phyloP scores from a whole-genome alignment of 257 asterid species.

The Handroanthus guayacan region DNA sequence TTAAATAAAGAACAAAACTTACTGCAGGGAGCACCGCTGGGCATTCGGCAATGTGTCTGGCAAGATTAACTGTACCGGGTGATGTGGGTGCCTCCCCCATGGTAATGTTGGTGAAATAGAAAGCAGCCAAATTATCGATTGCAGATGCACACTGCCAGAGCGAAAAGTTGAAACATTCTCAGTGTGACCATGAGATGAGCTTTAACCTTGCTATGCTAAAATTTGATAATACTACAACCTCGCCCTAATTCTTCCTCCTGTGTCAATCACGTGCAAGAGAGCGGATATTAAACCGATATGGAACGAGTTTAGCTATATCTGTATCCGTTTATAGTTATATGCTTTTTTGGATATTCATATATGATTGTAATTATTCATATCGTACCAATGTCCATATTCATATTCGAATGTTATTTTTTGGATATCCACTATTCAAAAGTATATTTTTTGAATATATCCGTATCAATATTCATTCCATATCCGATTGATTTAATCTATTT shows the following conservation, averaged over 20 bases:
- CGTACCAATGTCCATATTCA: no score
- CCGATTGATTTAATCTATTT: no score
- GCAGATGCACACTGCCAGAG: slow-evolving; percentile 87
- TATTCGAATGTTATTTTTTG: no score
- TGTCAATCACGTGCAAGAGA: neutral
- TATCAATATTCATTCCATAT: no score
- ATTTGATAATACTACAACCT: neutral
- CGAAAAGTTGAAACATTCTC: slow-evolving; percentile 27
- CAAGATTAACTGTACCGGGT: slow-evolving; percentile 69
- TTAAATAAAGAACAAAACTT: slow-evolving; percentile 41
- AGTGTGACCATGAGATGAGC: slow-evolving; percentile 26
- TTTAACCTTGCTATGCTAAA: slow-evolving; percentile 18
- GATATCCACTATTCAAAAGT: no score
- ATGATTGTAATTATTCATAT: no score
- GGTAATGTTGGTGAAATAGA: slow-evolving; percentile 83
- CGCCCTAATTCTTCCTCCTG: neutral
- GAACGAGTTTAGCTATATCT: no score
- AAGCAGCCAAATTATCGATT: slow-evolving; percentile 85
- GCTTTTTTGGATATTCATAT: no score
- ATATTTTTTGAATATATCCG: no score
- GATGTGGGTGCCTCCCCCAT: slow-evolving; percentile 78
- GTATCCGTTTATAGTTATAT: no score
- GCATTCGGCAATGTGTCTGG: slow-evolving; percentile 26
- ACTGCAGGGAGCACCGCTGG: slow-evolving; percentile 89
- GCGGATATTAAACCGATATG: neutral